Percentiles rank a stretch among this genome's conserved stretches.
phyloP scores from a whole-genome alignment of 352 stramenopile genomes.

The Phytophthora pinifolia region DNA sequence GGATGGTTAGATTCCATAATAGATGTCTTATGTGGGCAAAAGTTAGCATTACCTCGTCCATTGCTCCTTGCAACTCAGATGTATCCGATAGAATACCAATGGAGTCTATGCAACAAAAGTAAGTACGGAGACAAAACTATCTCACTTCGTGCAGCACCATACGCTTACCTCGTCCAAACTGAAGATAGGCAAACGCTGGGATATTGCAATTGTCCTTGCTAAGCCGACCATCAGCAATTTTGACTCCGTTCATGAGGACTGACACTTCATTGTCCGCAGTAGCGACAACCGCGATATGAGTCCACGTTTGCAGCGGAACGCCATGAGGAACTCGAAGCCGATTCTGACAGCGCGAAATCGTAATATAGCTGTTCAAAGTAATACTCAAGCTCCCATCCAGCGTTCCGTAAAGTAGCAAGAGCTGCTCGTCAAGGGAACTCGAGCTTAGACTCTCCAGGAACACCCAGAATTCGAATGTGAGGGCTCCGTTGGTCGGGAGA shows the following conservation, averaged over 20 bases:
- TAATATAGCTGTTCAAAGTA: constrained; percentile 21
- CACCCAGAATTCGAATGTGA: constrained; percentile 55
- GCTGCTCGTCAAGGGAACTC: constrained; percentile 9
- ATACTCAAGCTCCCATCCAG: constrained; percentile 18
- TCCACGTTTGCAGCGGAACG: constrained; percentile 30
- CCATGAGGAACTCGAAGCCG: constrained; percentile 35
- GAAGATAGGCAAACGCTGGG: constrained; percentile 27
- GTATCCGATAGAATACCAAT: constrained; percentile 18
- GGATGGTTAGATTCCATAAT: neutral
- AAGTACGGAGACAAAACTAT: neutral
- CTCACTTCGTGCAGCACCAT: neutral
- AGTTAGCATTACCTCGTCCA: constrained; percentile 44
- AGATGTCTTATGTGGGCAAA: neutral
- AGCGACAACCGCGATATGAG: constrained; percentile 42
- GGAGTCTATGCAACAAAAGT: constrained; percentile 20
- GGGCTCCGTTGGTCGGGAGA: constrained; percentile 13
- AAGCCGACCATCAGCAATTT: constrained; percentile 21
- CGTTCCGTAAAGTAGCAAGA: constrained; percentile 42
- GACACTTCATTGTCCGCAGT: constrained; percentile 13
- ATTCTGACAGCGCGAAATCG: constrained; percentile 34
- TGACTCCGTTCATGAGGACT: constrained; percentile 35
- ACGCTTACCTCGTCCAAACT: constrained; percentile 46
- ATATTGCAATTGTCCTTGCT: constrained; percentile 24
- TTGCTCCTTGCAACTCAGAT: constrained; percentile 29
- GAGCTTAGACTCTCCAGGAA: constrained; percentile 17